phyloP scores from a whole-genome alignment of 768 basidiomycete genomes.

The Mycena galericulata region DNA sequence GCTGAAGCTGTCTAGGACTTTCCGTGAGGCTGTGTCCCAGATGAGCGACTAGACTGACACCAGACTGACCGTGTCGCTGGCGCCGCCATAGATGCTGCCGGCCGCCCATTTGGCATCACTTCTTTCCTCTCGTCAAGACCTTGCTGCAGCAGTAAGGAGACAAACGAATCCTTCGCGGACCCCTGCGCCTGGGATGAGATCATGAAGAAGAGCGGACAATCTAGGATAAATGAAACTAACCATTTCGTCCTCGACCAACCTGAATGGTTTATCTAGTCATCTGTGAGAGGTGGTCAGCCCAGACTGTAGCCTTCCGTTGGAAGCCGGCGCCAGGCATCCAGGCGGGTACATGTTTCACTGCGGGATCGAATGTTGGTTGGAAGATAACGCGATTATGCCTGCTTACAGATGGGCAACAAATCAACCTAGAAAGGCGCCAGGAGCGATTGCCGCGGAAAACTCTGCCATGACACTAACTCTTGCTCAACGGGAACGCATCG shows the following conservation, averaged over 20 bases:
- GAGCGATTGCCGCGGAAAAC: conserved; percentile 31
- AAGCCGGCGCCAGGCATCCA: conserved; percentile 59
- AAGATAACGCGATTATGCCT: not conserved
- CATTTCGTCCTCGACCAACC: conserved; percentile 41
- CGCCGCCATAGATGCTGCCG: conserved; percentile 31
- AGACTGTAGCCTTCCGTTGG: conserved; percentile 50
- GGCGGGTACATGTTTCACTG: conserved; percentile 53
- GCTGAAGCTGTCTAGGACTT: conserved; percentile 34
- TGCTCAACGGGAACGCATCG: too few relatives aligned
- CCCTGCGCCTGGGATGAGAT: conserved; percentile 4
- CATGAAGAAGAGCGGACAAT: too few relatives aligned
- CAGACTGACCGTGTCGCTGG: conserved; percentile 39
- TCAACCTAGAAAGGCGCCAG: conserved; percentile 50
- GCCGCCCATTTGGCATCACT: conserved; percentile 24
- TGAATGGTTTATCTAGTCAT: conserved; percentile 50
- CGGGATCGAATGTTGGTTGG: not conserved
- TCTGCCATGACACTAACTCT: conserved; percentile 33
- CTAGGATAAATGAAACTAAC: conserved; percentile 31
- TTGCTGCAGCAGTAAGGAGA: conserved; percentile 6
- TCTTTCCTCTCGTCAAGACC: conserved; percentile 4
- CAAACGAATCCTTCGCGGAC: conserved; percentile 16
- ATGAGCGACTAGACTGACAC: too few relatives aligned
- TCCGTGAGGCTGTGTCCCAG: not conserved
- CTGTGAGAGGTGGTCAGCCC: conserved; percentile 43
- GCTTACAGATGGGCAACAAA: conserved; percentile 45